Evolutionary conservation across 2,329 filamentous ascomycete genomes (phyloP).

Genomic region (Plectosphaerella cucumerina): DNA sequence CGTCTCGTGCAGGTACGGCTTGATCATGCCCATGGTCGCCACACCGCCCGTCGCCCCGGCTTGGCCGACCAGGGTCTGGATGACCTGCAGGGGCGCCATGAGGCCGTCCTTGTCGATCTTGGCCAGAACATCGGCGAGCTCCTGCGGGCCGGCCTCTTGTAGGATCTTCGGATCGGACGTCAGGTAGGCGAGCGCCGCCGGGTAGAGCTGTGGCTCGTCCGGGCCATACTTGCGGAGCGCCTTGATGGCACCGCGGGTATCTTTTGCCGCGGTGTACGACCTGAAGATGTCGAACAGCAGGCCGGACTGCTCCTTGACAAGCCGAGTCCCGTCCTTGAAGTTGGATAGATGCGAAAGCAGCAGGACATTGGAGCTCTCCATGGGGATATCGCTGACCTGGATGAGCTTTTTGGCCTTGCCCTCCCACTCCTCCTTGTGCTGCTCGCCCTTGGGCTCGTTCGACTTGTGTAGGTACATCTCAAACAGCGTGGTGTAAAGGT

Average conservation of each 20-base stretch:
- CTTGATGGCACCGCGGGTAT: conserved; percentile 85
- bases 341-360: conserved; percentile 87
- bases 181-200: conserved; percentile 88
- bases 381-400: conserved; percentile 72
- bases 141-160: conserved; percentile 76
- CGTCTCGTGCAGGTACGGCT: conserved; percentile 83
- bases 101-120: conserved; percentile 88
- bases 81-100: conserved; percentile 94
- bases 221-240: conserved; percentile 88
- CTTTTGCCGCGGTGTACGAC: conserved; percentile 87
- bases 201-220: conserved; percentile 86
- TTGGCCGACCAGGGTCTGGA: conserved; percentile 78
- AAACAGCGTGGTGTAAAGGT: conserved; percentile 91
- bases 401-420: conserved; percentile 86
- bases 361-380: conserved; percentile 92
- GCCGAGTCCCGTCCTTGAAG: conserved; percentile 83
- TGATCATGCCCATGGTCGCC: conserved; percentile 96
- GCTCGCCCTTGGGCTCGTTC: conserved; percentile 63
- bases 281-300: conserved; percentile 94
- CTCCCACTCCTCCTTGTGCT: conserved; percentile 77
- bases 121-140: conserved; percentile 73
- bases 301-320: conserved; percentile 91
- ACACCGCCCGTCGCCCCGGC: conserved; percentile 49
- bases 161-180: conserved; percentile 79
- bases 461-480: conserved; percentile 97